Conservation (phyloP, 805 yeast genomes). For the Ogataea thermomethanolica region DNA sequence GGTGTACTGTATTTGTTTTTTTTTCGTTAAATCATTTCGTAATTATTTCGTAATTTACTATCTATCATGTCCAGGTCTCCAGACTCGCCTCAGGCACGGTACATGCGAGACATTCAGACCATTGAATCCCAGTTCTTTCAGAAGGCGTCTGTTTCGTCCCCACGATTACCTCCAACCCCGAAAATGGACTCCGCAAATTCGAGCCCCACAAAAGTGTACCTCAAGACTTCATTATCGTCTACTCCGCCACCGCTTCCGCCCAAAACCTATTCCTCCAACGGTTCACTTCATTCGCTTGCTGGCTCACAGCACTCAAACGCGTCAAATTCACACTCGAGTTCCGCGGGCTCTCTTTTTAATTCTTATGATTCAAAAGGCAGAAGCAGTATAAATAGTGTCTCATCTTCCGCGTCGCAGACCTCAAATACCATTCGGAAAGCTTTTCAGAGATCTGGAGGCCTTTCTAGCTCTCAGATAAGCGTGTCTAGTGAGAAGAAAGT, state of each 20-base stretch:
- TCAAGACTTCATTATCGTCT: constrained; percentile 2
- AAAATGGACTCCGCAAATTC: background rate
- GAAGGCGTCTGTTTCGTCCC: constrained; percentile 6
- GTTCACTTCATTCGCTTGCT: background rate
- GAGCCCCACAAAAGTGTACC: background rate
- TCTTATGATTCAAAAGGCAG: too few species aligned
- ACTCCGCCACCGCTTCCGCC: constrained; percentile 12
- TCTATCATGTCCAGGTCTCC: constrained; percentile 3
- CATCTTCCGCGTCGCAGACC: too few species aligned
- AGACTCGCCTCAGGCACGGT: constrained; percentile 15
- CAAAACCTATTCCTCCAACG: background rate
- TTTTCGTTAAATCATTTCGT: background rate
- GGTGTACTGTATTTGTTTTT: background rate
- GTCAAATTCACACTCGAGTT: too few species aligned
- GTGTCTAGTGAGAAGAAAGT: too few species aligned
- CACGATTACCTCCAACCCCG: background rate
- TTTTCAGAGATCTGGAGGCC: too few species aligned
- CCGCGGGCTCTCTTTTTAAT: too few species aligned
- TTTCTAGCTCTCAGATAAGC: too few species aligned
- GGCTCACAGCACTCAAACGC: background rate
- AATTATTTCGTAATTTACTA: too few species aligned
- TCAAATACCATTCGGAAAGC: too few species aligned
- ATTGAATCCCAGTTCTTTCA: constrained; percentile 15
- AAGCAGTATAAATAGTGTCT: too few species aligned
- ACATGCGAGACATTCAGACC: constrained; percentile 17